Evolutionary conservation across 305 asterid genomes (phyloP).

Genomic region (Solanum aculeatissimum): DNA sequence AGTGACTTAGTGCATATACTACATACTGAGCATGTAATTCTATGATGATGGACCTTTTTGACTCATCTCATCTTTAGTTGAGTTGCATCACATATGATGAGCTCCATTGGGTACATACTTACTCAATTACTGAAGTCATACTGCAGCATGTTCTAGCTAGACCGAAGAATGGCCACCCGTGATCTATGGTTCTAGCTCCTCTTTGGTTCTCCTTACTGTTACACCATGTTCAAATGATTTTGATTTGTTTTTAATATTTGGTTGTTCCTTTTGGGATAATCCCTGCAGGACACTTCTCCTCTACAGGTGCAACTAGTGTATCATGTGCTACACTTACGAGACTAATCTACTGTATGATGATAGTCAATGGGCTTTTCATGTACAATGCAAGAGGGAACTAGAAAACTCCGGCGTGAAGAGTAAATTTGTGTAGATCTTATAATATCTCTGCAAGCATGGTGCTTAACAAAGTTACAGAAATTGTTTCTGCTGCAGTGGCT

Average conservation of each 20-base stretch:
- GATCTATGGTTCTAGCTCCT: background rate
- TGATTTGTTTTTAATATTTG: background rate
- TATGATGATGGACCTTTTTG: background rate
- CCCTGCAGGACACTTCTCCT: background rate
- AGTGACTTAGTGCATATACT: background rate
- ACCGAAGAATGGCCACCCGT: background rate
- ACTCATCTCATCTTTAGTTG: background rate
- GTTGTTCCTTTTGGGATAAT: background rate
- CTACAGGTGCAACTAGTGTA: background rate
- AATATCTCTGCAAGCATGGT: slow-evolving; percentile 42
- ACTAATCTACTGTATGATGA: background rate
- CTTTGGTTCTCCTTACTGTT: background rate
- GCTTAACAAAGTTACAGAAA: slow-evolving; percentile 43
- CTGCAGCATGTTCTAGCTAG: background rate
- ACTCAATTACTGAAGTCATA: background rate
- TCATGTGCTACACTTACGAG: background rate
- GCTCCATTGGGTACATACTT: background rate
- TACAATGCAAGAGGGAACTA: background rate
- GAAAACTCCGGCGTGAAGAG: background rate
- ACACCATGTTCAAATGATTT: background rate
- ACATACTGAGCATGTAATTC: background rate
- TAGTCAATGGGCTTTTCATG: background rate
- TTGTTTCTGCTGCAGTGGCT: slow-evolving; percentile 40
- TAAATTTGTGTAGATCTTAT: slow-evolving; percentile 10
- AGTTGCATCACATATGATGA: background rate